Evolutionary conservation across 2,329 filamentous ascomycete species (phyloP), one percentile per base, ranked within the genome.

Genomic region (Delphinella strobiligena): DNA sequence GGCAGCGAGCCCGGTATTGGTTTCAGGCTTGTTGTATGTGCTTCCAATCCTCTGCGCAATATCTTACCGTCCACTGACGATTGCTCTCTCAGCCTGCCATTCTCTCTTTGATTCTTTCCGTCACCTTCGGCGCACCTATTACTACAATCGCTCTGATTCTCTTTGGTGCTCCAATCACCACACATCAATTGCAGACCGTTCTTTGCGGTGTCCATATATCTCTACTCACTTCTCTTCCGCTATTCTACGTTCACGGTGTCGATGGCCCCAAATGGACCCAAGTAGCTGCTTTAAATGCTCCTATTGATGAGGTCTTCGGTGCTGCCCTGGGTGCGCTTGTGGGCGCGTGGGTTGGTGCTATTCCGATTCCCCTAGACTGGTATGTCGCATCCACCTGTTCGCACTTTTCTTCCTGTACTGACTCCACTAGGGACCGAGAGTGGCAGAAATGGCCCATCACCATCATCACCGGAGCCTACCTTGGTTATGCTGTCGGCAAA

Each of bases 401-500:
- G n/a, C 15, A 8, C 3, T 31, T 24, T 16, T 38, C 44, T n/a
- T 14, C 22, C 27, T 3, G 47, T 27, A 27, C 22, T 27, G 22
- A 27, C 22, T 7, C 7, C 12, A 27, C 7, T n/a, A 73, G 70
- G 72, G 91, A 98, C 59, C 78, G 91, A n/a, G 87, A 93, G 51
- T 98, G 91, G 91, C 91, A 98, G 73, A 84, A 81, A 60, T 98
- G 89, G 83, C 91, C 91, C 0, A 80, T 96, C 35, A 98, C 91
- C 0, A 82, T 98, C 43, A 63, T 96, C 4, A 78, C 75, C 2
- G 91, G 91, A 2, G 70, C 82, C 14, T 96, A 93, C 60, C 62
- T 75, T 4, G 91, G 91, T 1, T 87, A 83, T 59, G 68, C 75
- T 1, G 48, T 84, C 10, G 87, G 87, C 1, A 80, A 82, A 55